These are phyloP conservation scores for Akanthomyces dipterigenus DNA, from an alignment of 2,329 filamentous ascomycete genomes.

Conservation along the genomic window DNA sequence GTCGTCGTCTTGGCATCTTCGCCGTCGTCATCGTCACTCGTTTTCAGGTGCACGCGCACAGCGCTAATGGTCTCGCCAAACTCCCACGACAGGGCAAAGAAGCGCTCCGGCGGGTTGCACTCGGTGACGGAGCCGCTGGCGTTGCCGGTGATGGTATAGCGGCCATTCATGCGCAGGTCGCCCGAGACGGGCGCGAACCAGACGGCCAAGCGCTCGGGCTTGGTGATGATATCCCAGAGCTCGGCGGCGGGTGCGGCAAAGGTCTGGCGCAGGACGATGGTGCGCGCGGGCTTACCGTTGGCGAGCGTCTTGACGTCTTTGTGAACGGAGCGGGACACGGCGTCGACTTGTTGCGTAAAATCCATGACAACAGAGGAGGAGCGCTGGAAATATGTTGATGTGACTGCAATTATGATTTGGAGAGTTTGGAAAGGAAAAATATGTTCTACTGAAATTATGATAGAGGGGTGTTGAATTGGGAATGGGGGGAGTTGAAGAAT, in stretches of 20 bases:
- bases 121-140: slow-evolving; percentile 4
- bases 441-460: no score
- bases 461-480: slow-evolving; percentile 14
- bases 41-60: not conserved
- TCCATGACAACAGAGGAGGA: not conserved
- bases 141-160: slow-evolving; percentile 6
- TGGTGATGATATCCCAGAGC: slow-evolving; percentile 1
- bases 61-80: not conserved
- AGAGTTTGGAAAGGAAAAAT: not conserved
- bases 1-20: not conserved
- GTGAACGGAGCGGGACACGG: slow-evolving; percentile 1
- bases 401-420: not conserved
- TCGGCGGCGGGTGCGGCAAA: not conserved
- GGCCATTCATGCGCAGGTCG: slow-evolving; percentile 8
- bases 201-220: not conserved
- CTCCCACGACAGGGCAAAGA: slow-evolving; percentile 5
- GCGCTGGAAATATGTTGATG: not conserved
- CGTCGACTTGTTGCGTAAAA: not conserved
- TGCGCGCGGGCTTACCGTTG: slow-evolving; percentile 2
- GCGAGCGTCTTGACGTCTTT: slow-evolving; percentile 2
- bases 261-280: not conserved
- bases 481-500: slow-evolving; percentile 9
- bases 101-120: not conserved
- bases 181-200: slow-evolving; percentile 9
- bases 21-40: not conserved